Evolutionary conservation across 1,284 basidiomycete species (phyloP).

Genomic region (Cronartium quercuum): DNA sequence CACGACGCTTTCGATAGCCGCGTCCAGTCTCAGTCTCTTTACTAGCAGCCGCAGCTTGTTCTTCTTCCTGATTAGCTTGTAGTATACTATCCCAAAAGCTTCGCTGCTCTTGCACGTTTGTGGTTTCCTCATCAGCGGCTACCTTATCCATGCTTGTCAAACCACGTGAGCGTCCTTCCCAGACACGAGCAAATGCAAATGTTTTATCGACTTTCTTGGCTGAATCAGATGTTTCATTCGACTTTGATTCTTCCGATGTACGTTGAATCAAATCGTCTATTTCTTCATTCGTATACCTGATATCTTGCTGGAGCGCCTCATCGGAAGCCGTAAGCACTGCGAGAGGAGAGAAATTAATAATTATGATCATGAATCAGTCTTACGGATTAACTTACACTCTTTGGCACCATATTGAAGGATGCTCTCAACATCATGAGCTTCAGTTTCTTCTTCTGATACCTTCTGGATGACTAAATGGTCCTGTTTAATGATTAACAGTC

Average conservation of each 20-base stretch:
- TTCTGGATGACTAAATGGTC: slow-evolving; percentile 39
- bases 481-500: too few species aligned
- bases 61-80: slow-evolving; percentile 28
- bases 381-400: slow-evolving; percentile 24
- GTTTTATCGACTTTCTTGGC: slow-evolving; percentile 30
- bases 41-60: slow-evolving; percentile 8
- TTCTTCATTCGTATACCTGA: slow-evolving; percentile 36
- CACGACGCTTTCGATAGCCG: slow-evolving; percentile 27
- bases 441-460: slow-evolving; percentile 37
- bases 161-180: slow-evolving; percentile 30
- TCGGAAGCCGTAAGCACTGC: slow-evolving; percentile 33
- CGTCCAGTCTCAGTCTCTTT: slow-evolving; percentile 32
- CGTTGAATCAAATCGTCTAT: slow-evolving; percentile 36
- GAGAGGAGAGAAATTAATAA: background rate
- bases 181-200: slow-evolving; percentile 38
- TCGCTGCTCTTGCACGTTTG: slow-evolving; percentile 34
- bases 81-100: slow-evolving; percentile 38
- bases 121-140: background rate
- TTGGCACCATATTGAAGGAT: slow-evolving; percentile 38
- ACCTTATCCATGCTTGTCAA: slow-evolving; percentile 11
- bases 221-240: slow-evolving; percentile 8
- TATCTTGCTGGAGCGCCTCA: slow-evolving; percentile 29
- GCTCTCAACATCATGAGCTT: slow-evolving; percentile 38
- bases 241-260: slow-evolving; percentile 31
- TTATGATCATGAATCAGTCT: background rate